Evolutionary conservation across 2,329 filamentous ascomycete species (phyloP), one percentile per base, ranked within the genome.

Genomic region (Aspergillus aculeatus): DNA sequence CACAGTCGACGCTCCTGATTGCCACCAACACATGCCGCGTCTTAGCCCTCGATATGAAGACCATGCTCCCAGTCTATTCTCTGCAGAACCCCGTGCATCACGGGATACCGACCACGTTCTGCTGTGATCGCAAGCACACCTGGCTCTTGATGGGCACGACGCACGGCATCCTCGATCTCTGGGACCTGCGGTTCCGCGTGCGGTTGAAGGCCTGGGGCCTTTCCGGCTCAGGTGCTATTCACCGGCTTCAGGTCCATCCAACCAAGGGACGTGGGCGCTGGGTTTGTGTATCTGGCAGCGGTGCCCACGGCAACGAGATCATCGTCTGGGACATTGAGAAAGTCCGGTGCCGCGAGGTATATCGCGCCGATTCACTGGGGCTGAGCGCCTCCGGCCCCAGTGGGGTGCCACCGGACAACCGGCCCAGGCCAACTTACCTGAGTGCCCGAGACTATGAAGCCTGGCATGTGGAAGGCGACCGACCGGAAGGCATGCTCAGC

Each of bases 271-370:
- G 91, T 48, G 90, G 90, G 11, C 89, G 89, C 72, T 94, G 91
- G 85, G 85, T 98, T 1, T 96, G 92, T 72, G 89, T 97, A 9
- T 89, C 92, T 2, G 93, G 94, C 16, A 93, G 94, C 9, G 96
- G 90, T 7, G 90, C 87, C 4, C 87, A 91, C 62, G 92, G 92
- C 16, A 75, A 77, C 50, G 95, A 99, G 72, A 86, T 99, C 32
- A 96, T 92, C 0, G 90, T 96, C 0, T 99, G 95, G 95, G 95
- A 98, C 70, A 82, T 98, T 16, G 94, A 98, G 72, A 96, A 94
- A 77, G 86, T 88, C 7, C 84, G 90, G 50, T 99, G 95, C 70
- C 86, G 91, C 60, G 93, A 98, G 73, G 88, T 97, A 1, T 96
- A 96, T 73, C 88, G 92, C 73, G 73, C 82, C 7, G 84, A 86